phyloP scores from a whole-genome alignment of 805 yeast species.

The Naumovozyma baii region DNA sequence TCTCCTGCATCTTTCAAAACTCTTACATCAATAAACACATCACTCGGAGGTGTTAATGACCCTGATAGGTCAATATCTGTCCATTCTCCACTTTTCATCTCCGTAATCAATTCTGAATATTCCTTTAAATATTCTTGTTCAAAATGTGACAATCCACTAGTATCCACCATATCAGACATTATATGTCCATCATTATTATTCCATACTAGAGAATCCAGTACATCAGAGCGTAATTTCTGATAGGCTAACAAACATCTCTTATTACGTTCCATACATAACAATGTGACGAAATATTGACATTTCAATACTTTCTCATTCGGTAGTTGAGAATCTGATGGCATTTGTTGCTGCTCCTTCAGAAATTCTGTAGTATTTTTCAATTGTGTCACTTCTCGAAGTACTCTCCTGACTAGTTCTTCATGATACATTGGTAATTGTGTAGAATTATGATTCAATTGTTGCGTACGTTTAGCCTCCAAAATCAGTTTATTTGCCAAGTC shows the following conservation, averaged over 20 bases:
- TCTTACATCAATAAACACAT: slow-evolving; percentile 87
- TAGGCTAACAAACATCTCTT: slow-evolving; percentile 85
- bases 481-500: slow-evolving; percentile 77
- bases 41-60: slow-evolving; percentile 80
- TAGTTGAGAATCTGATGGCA: slow-evolving; percentile 2
- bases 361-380: slow-evolving; percentile 48
- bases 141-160: slow-evolving; percentile 54
- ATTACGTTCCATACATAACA: slow-evolving; percentile 73
- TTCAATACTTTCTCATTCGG: slow-evolving; percentile 40
- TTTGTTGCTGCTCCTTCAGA: slow-evolving; percentile 28
- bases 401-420: slow-evolving; percentile 57
- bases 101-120: slow-evolving; percentile 62
- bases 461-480: slow-evolving; percentile 74
- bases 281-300: slow-evolving; percentile 49
- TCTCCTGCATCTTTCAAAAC: slow-evolving; percentile 94
- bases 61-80: slow-evolving; percentile 83
- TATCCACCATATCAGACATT: slow-evolving; percentile 30
- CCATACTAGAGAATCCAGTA: slow-evolving; percentile 66
- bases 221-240: slow-evolving; percentile 58
- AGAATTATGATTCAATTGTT: slow-evolving; percentile 39
- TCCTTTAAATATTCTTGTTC: slow-evolving; percentile 72
- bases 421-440: slow-evolving; percentile 50
- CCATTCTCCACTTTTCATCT: slow-evolving; percentile 61
- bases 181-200: slow-evolving; percentile 38
- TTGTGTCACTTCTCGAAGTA: slow-evolving; percentile 62